Conservation (phyloP, 1,139 yeast species). For the Candida tunisiensis region DNA sequence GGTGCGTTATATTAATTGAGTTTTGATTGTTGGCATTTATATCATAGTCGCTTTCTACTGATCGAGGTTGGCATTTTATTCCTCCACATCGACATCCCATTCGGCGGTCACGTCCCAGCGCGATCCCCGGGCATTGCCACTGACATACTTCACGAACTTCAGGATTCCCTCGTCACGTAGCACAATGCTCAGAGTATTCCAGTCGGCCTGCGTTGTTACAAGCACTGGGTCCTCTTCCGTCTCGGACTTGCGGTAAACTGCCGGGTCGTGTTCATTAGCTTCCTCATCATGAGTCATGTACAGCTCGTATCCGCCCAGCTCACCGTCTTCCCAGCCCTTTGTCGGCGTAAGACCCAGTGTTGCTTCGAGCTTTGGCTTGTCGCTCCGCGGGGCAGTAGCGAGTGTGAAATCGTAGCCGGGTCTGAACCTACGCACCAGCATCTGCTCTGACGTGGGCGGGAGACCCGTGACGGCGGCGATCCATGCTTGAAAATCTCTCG, state of each 20-base stretch:
- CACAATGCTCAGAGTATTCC: slow-evolving; percentile 69
- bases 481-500: slow-evolving; percentile 56
- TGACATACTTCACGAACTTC: slow-evolving; percentile 84
- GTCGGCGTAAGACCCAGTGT: slow-evolving; percentile 69
- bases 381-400: slow-evolving; percentile 56
- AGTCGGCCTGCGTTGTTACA: slow-evolving; percentile 63
- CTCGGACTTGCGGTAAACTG: slow-evolving; percentile 22
- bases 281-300: slow-evolving; percentile 54
- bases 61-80: slow-evolving; percentile 8
- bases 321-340: slow-evolving; percentile 73
- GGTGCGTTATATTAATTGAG: slow-evolving; percentile 3
- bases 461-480: slow-evolving; percentile 46
- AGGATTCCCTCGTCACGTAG: slow-evolving; percentile 71
- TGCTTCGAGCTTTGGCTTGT: slow-evolving; percentile 33
- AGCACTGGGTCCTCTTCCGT: slow-evolving; percentile 62
- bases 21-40: slow-evolving; percentile 2
- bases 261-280: slow-evolving; percentile 27
- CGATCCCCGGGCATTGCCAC: slow-evolving; percentile 75
- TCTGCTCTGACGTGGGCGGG: slow-evolving; percentile 45
- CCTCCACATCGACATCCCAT: slow-evolving; percentile 49
- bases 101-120: slow-evolving; percentile 82
- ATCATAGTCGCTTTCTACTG: slow-evolving; percentile 3
- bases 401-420: slow-evolving; percentile 91
- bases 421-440: slow-evolving; percentile 69
- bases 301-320: slow-evolving; percentile 84